Evolutionary conservation across 2,329 filamentous ascomycete species (phyloP), one percentile per base, ranked within the genome.

Genomic region (Neocatenulostroma microsporum): DNA sequence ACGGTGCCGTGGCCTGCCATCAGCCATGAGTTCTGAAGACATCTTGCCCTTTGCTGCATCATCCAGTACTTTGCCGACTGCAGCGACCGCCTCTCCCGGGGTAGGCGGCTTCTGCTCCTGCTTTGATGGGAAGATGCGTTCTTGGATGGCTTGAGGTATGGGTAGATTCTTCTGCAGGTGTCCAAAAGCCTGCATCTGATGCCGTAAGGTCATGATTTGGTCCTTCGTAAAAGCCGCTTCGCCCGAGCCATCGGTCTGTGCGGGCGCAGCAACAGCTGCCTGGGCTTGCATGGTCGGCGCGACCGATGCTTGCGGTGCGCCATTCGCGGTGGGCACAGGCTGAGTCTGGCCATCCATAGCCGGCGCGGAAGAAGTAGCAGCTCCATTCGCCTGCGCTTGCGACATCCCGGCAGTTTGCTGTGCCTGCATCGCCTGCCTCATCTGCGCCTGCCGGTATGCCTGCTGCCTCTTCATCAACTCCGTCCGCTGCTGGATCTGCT

Each of bases 131-230:
- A 88, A 94, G 24, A 96, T 79, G 32, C 83, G 78, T 54, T 89
- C 83, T 57, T 94, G 86, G 46, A 94, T 74, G 44, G 77, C 73
- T 20, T 75, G 63, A 1, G 89, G 86, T 3, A 96, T 77, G 1
- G 87, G 82, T 11, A 82, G 72, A 49, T 94, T 94, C 62, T 91
- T 93, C 4, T 84, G 82, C 3, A 98, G 70, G 48, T 87, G 73
- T 62, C 93, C 93, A 64, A 95, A 96, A 0, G 89, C 88, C 50
- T 82, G 73, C 34, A 96, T 94, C 59, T 98, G 91, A 47, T 84
- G 80, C 42, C 85, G 74, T 8, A 98, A 67, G 28, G 84, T 76
- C 17, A 74, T 71, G 30, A 94, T 67, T 58, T 98, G 91, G 39
- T 91, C 83, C 17, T 75, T 73, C 10, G 79, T 80, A 57, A 94